These are phyloP conservation scores for Kodamaea sp. DNA, from an alignment of 1,139 yeast genomes.

Conservation along the genomic window DNA sequence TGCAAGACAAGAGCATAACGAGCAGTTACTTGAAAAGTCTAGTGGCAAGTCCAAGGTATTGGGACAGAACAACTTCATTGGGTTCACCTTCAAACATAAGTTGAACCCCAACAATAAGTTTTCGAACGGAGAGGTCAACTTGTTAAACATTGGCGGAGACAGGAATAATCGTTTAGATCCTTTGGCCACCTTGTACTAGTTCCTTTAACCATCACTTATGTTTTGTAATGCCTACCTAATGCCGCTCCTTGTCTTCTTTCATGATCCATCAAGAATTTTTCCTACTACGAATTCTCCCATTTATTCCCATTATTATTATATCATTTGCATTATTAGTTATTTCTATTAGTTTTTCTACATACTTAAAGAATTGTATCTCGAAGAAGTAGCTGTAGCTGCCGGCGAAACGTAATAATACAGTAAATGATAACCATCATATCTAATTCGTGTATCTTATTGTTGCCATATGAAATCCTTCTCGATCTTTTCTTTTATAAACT, in stretches of 20 bases:
- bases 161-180: constrained; percentile 39
- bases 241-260: too few relatives aligned
- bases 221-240: too few relatives aligned
- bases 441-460: not conserved
- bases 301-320: too few relatives aligned
- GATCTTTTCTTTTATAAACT: constrained; percentile 48
- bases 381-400: too few relatives aligned
- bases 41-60: constrained; percentile 41
- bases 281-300: too few relatives aligned
- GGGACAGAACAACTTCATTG: constrained; percentile 68
- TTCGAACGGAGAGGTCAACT: constrained; percentile 41
- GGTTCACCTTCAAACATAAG: constrained; percentile 93
- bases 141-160: constrained; percentile 28
- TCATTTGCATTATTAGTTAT: not conserved
- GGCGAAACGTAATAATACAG: too few relatives aligned
- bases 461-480: constrained; percentile 61
- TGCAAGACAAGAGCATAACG: constrained; percentile 84
- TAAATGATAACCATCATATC: too few relatives aligned
- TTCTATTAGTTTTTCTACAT: too few relatives aligned
- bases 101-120: constrained; percentile 61
- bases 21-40: constrained; percentile 63
- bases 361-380: too few relatives aligned
- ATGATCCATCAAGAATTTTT: too few relatives aligned
- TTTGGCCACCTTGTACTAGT: constrained; percentile 46
- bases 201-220: too few relatives aligned